Conservation (phyloP, 306 rosid species). For the Neltuma alba region DNA sequence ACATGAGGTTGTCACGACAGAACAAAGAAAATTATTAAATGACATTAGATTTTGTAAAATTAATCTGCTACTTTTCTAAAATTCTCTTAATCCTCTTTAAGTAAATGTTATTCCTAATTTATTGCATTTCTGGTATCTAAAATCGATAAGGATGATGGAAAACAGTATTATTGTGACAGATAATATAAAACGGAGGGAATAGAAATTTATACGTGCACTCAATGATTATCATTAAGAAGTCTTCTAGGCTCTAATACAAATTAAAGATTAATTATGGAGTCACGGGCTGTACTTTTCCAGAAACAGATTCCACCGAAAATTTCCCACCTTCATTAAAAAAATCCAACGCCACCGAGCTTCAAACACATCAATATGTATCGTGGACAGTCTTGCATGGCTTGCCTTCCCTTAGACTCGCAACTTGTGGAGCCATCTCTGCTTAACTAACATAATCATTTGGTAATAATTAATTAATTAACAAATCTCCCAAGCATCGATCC, state of each 20-base stretch:
- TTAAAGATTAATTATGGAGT: constrained; percentile 4
- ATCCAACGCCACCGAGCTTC: not conserved
- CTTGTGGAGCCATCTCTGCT: not conserved
- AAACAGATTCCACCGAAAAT: constrained; percentile 16
- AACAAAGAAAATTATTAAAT: too few species aligned
- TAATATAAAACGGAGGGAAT: not conserved
- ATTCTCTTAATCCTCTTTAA: too few species aligned
- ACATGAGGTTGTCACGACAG: too few species aligned
- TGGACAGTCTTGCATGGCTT: not conserved
- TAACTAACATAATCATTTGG: not conserved
- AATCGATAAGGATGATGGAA: too few species aligned
- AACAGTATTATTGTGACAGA: too few species aligned
- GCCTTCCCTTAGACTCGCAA: not conserved
- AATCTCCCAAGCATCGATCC: not conserved
- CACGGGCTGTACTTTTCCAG: constrained; percentile 37
- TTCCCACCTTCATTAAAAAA: not conserved
- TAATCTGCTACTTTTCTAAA: too few species aligned
- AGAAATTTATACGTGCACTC: not conserved
- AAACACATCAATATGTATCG: not conserved
- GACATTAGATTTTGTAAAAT: too few species aligned
- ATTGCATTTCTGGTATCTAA: too few species aligned
- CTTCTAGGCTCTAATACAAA: not conserved
- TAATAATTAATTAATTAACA: not conserved
- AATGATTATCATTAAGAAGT: not conserved
- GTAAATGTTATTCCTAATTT: too few species aligned